These are phyloP conservation scores for Miscanthus lutarioriparius DNA, from an alignment of 176 grass and related monocot species.

Conservation along the genomic window DNA sequence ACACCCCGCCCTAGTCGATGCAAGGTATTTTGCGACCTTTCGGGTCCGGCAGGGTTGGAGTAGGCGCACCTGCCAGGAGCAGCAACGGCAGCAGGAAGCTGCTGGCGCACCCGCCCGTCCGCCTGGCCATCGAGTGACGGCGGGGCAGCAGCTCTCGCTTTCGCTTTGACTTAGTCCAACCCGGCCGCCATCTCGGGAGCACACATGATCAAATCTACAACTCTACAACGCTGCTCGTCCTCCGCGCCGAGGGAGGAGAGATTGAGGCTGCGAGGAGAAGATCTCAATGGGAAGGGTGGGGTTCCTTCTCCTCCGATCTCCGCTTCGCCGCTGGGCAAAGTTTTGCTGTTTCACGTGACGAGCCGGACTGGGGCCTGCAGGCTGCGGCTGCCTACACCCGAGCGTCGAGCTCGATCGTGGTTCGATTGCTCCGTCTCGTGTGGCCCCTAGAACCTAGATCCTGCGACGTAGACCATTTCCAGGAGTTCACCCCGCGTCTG, in stretches of 20 bases:
- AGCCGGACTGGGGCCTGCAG: not conserved
- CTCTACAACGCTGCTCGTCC: not conserved
- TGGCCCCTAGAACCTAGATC: too few species aligned
- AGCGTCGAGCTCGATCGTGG: not conserved
- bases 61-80: slow-evolving; percentile 51
- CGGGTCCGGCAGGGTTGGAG: not conserved
- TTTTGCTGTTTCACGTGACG: not conserved
- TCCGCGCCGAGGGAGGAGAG: not conserved
- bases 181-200: slow-evolving; percentile 13
- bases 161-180: slow-evolving; percentile 27
- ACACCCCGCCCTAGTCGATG: slow-evolving; percentile 1
- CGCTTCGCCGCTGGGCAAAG: not conserved
- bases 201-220: not conserved
- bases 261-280: slow-evolving; percentile 21
- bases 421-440: too few species aligned
- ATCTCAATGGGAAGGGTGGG: slow-evolving; percentile 16
- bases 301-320: not conserved
- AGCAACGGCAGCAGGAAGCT: slow-evolving; percentile 56
- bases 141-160: slow-evolving; percentile 12
- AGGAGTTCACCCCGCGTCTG: too few species aligned
- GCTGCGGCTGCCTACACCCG: not conserved
- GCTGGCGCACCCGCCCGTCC: slow-evolving; percentile 41
- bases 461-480: too few species aligned
- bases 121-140: slow-evolving; percentile 49
- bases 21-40: not conserved